Evolutionary conservation across 2,329 filamentous ascomycete genomes (phyloP).

Genomic region (Diaporthe australafricana): DNA sequence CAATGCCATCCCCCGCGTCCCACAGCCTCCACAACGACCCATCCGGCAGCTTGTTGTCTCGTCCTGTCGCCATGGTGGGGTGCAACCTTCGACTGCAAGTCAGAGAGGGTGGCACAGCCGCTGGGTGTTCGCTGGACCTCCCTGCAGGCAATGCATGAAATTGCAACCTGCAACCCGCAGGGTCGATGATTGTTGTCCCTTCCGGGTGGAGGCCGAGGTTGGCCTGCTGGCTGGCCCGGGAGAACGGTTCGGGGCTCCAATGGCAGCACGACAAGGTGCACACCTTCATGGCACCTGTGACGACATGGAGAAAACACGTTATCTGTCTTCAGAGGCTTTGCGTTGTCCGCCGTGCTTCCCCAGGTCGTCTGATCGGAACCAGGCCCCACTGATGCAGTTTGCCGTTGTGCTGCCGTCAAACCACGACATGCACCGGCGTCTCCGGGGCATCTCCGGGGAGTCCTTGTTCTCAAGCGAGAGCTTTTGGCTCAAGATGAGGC

Average conservation of each 20-base stretch:
- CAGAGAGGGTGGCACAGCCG: constrained; percentile 12
- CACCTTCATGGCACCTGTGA: constrained; percentile 29
- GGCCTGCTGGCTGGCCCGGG: neutral
- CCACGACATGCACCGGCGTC: constrained; percentile 14
- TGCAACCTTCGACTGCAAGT: constrained; percentile 21
- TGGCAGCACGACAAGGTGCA: constrained; percentile 19
- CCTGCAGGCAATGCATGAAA: constrained; percentile 19
- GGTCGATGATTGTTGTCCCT: constrained; percentile 1
- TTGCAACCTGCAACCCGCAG: constrained; percentile 1
- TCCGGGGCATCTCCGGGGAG: neutral
- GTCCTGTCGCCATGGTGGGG: constrained; percentile 18
- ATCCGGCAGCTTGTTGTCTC: neutral
- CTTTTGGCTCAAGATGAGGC: neutral
- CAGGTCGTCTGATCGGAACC: neutral
- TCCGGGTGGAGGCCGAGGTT: neutral
- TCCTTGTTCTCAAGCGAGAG: neutral
- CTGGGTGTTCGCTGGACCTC: neutral
- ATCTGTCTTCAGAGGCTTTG: neutral
- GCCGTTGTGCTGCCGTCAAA: constrained; percentile 21
- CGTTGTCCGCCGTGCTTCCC: constrained; percentile 3
- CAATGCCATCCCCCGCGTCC: constrained; percentile 25
- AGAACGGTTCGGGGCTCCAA: constrained; percentile 30
- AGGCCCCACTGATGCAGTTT: constrained; percentile 1
- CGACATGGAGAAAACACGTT: constrained; percentile 12
- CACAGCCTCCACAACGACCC: constrained; percentile 19